Base-by-base conservation (phyloP, 805 yeast genomes). In the Sungouiozyma intestinalis region DNA sequence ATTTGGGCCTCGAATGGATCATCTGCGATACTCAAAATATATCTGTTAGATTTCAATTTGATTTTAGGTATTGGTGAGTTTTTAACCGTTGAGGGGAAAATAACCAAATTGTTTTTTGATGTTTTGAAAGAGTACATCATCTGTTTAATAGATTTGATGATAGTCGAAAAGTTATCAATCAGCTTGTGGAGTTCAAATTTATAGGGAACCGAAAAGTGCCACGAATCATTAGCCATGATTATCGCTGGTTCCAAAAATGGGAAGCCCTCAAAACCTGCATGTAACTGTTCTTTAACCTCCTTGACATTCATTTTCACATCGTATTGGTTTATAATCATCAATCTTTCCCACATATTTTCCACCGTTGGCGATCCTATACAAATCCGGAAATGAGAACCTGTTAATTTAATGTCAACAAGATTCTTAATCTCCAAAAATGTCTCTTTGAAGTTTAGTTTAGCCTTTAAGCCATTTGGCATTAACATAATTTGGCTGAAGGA, bases 1-100 rank as follows among this genome's bases (percentile, higher is more conserved):
- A 88, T 63, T 51, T 85, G 79, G 6, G 78, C 68, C 60, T 90
- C 97, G 58, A 88, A 87, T 6, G 94, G 90, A 60, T 90, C 97
- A 58, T 85, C 94, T 43, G 85, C 95, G 48, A 87, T 68, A 18
- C 81, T 70, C 33, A 87, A 63, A 3, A 81, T 67, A 47, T 85
- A 68, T 34, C 74, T 66, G 4, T 67, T 67, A 0, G 94, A 67
- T 35, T 65, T 71, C 32, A 87, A 49, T 17, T 72, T 69, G 2
- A 85, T 62, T 16, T 63, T 65, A 13, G 88, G 88, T 6, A 90
- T 65, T 0, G 74, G 70, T 0, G 65, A 59, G n/a, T 62, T 64
- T 15, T 57, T 63, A 2, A 61, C 48, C 11, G 40, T 45, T 38
- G 69, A 46, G 15, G 76, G 76, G 37, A 52, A 50, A 11, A 69